Evolutionary conservation across 768 basidiomycete species (phyloP), one percentile per base, ranked within the genome.

Genomic region (Vararia minispora): DNA sequence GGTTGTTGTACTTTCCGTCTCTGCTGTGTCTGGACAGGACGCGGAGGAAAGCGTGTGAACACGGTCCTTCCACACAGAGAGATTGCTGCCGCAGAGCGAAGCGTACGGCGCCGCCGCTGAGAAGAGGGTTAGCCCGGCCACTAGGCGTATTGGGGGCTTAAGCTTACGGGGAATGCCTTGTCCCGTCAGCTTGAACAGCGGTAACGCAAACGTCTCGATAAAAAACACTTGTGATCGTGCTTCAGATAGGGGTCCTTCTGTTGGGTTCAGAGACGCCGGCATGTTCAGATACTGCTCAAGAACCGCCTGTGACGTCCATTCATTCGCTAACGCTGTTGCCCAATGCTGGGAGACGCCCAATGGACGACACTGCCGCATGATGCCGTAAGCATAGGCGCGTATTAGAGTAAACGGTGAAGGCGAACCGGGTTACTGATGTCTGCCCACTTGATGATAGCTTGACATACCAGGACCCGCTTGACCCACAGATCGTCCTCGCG

Each of bases 391-490:
- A 20, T 29, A 12, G 8, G 24, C 28, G 37, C 12, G 17, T 6
- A 27, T 18, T 23, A 14, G 6, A 16, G 37, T 13, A 30, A 20
- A 24, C 22, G 11, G 26, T 28, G 28, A 9, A 24, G 11, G 74
- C 91, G 47, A 56, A 95, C 91, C 12, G 95, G 94, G 57, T 99
- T 99, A 56, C 88, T 91, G 52, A 99, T 98, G 61, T 99, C 95
- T 13, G 94, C 91, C 52, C 92, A 95, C 60, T 99, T 98, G 57
- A 99, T 78, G 36, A 99, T 62, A 3, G 85, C 84, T 52, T 97
- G 90, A 54, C 88, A 94, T 17, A 90, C 58, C 37, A 94, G 59
- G 18, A 84, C 64, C 48, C 82, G 71, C 47, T 61, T 53, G 36
- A 62, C 52, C 40, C 50, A 60, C 30, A 71, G 50, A 8, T 67